Evolutionary conservation across 2,329 filamentous ascomycete genomes (phyloP).

Genomic region (Penicillium sp.): DNA sequence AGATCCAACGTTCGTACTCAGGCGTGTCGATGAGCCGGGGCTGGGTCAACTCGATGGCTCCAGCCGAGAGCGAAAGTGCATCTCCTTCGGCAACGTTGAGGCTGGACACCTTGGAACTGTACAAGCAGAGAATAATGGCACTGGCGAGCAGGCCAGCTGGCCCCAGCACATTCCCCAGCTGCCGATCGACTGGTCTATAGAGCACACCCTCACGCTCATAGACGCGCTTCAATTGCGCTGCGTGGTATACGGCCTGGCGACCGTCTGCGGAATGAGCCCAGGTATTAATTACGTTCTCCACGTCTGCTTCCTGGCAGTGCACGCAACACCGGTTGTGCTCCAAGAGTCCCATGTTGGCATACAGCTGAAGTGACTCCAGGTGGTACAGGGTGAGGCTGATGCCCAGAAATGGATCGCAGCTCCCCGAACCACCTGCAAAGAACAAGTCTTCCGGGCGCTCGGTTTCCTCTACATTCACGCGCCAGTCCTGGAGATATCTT

Average conservation of each 20-base stretch:
- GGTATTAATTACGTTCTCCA: background rate
- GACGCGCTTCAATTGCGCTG: background rate
- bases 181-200: background rate
- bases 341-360: background rate
- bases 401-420: background rate
- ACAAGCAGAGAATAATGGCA: background rate
- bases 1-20: background rate
- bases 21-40: background rate
- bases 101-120: background rate
- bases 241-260: background rate
- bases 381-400: background rate
- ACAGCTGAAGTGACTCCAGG: background rate
- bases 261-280: background rate
- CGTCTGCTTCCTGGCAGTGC: background rate
- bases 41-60: background rate
- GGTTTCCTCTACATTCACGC: background rate
- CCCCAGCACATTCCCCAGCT: background rate
- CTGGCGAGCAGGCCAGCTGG: background rate
- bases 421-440: background rate
- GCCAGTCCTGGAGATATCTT: background rate
- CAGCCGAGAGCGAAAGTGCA: background rate
- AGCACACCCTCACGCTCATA: background rate
- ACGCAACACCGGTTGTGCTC: background rate
- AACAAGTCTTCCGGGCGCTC: background rate
- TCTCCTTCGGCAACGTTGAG: background rate